Percentiles rank a stretch among this genome's conserved stretches.
Conservation (phyloP, 2,329 filamentous ascomycete genomes). For the Curvularia eragrostidis region DNA sequence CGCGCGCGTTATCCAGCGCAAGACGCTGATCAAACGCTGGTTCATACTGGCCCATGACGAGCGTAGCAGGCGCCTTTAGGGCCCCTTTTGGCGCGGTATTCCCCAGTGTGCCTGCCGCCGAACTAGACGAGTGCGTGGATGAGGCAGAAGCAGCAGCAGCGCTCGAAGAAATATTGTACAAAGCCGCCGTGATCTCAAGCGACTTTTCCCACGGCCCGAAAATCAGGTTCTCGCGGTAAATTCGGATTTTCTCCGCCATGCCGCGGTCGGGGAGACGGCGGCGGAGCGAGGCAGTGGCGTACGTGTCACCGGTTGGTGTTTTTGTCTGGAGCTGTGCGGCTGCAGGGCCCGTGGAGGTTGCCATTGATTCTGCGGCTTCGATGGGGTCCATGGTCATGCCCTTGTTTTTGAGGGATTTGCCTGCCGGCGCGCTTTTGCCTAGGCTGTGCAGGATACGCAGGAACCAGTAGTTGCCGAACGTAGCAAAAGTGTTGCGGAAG, state of each 20-base stretch:
- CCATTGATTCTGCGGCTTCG: constrained; percentile 57
- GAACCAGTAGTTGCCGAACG: constrained; percentile 59
- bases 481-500: constrained; percentile 54
- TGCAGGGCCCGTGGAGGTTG: constrained; percentile 60
- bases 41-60: constrained; percentile 63
- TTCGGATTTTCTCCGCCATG: constrained; percentile 59
- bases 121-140: constrained; percentile 18
- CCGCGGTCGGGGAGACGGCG: constrained; percentile 52
- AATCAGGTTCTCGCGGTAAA: constrained; percentile 62
- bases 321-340: constrained; percentile 49
- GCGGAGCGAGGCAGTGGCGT: constrained; percentile 51
- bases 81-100: constrained; percentile 55
- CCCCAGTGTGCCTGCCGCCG: constrained; percentile 45
- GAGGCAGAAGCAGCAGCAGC: neutral
- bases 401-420: neutral
- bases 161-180: constrained; percentile 52
- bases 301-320: constrained; percentile 37
- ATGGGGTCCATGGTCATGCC: constrained; percentile 15
- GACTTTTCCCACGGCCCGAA: constrained; percentile 59
- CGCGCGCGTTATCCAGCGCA: constrained; percentile 60
- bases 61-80: constrained; percentile 60
- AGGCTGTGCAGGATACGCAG: constrained; percentile 52
- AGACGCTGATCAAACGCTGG: constrained; percentile 58
- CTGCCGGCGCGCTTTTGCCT: constrained; percentile 43
- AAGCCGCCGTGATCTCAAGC: constrained; percentile 56